Conservation (phyloP, 495 filamentous ascomycete species). For the Podospora pseudopauciseta region DNA sequence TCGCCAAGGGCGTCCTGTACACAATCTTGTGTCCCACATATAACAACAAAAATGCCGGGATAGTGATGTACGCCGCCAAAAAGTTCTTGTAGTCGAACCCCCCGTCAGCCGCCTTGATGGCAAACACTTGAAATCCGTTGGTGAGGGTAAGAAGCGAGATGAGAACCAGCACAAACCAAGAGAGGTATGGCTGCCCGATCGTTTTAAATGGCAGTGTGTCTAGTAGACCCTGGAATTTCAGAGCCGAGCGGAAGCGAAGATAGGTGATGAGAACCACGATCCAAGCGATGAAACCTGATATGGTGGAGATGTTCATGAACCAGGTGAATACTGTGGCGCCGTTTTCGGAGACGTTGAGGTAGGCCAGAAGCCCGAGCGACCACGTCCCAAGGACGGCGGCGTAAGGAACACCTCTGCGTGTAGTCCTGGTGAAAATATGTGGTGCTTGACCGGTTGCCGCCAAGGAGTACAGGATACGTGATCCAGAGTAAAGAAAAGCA, state of each 20-base stretch:
- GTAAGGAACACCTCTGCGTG: constrained; percentile 58
- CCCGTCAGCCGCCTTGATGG: constrained; percentile 15
- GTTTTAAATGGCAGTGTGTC: constrained; percentile 41
- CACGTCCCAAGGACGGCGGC: constrained; percentile 55
- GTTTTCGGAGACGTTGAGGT: constrained; percentile 56
- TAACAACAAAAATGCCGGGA: constrained; percentile 41
- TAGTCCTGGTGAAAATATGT: constrained; percentile 50
- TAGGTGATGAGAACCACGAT: constrained; percentile 48
- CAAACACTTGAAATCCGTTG: constrained; percentile 48
- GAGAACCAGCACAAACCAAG: constrained; percentile 37
- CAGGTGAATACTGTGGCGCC: constrained; percentile 58
- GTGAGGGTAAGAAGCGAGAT: constrained; percentile 43
- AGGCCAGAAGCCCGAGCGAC: constrained; percentile 56
- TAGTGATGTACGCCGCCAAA: constrained; percentile 48
- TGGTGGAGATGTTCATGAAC: constrained; percentile 52
- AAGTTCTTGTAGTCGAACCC: constrained; percentile 39
- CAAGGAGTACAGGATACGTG: constrained; percentile 69
- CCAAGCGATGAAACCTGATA: constrained; percentile 49
- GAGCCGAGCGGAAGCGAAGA: constrained; percentile 46
- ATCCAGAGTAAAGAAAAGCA: constrained; percentile 78
- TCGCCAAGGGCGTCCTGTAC: constrained; percentile 31
- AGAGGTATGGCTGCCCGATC: constrained; percentile 41
- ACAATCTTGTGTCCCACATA: constrained; percentile 43
- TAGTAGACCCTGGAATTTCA: constrained; percentile 36
- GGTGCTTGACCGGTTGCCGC: constrained; percentile 63